Conservation (phyloP, 2,329 filamentous ascomycete species). For the Botrytis paeoniae region DNA sequence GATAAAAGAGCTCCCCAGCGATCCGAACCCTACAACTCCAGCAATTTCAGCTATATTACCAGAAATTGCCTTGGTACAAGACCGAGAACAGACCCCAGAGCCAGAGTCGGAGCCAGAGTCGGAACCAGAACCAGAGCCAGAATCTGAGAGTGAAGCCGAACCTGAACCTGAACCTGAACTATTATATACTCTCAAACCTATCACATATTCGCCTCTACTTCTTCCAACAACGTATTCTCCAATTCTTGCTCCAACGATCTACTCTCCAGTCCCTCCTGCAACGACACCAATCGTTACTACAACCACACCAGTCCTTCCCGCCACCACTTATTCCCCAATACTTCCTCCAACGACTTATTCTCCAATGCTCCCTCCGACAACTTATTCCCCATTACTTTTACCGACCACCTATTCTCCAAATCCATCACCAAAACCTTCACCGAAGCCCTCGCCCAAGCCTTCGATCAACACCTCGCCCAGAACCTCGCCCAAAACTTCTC, state of each 20-base stretch:
- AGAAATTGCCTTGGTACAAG: slow-evolving; percentile 33
- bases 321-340: not conserved
- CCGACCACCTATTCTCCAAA: slow-evolving; percentile 3
- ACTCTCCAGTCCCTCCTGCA: slow-evolving; percentile 18
- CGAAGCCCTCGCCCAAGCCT: not conserved
- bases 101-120: slow-evolving; percentile 10
- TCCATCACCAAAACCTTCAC: not conserved
- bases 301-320: not conserved
- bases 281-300: not conserved
- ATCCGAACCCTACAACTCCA: slow-evolving; percentile 35
- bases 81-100: slow-evolving; percentile 33
- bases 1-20: slow-evolving; percentile 31
- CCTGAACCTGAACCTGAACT: slow-evolving; percentile 28
- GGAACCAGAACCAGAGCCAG: slow-evolving; percentile 20
- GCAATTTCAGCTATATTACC: slow-evolving; percentile 34
- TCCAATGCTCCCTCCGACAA: not conserved
- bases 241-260: slow-evolving; percentile 20
- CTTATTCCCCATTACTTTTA: slow-evolving; percentile 1
- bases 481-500: not conserved
- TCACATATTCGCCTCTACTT: slow-evolving; percentile 36
- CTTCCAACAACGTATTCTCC: slow-evolving; percentile 24
- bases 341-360: not conserved
- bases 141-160: slow-evolving; percentile 20
- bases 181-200: slow-evolving; percentile 36
- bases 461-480: not conserved